Conservation (phyloP, 306 rosid species). For the Cicer pinnatifidum region DNA sequence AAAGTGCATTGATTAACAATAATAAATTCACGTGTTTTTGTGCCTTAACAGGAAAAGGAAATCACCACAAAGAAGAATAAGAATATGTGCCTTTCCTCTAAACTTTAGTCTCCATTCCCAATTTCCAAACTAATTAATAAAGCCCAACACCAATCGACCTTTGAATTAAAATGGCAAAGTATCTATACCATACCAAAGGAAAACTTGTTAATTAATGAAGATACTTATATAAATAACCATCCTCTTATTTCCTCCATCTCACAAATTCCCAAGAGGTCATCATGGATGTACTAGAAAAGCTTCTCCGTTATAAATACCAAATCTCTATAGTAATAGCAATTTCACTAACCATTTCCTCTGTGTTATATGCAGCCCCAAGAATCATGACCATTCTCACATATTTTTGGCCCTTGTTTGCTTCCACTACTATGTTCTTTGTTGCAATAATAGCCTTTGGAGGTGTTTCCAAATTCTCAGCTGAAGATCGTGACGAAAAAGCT, state of each 20-base stretch:
- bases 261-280: not conserved
- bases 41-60: conserved; percentile 31
- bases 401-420: conserved; percentile 84
- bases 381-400: conserved; percentile 57
- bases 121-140: conserved; percentile 18
- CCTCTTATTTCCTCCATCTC: conserved; percentile 28
- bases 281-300: conserved; percentile 60
- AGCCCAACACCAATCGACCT: conserved; percentile 46
- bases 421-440: conserved; percentile 65
- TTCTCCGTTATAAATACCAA: conserved; percentile 65
- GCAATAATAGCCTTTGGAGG: conserved; percentile 63
- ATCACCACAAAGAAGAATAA: conserved; percentile 49
- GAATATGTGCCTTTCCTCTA: conserved; percentile 55
- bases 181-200: conserved; percentile 47
- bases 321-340: conserved; percentile 55
- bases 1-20: too few species aligned
- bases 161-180: conserved; percentile 52
- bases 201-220: conserved; percentile 30
- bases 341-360: conserved; percentile 48
- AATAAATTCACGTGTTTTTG: conserved; percentile 31
- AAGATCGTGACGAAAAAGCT: conserved; percentile 56
- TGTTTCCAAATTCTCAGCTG: conserved; percentile 54
- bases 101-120: conserved; percentile 44
- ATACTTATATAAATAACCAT: conserved; percentile 4
- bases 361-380: conserved; percentile 65